phyloP scores from a whole-genome alignment of 106 monocot species.

The Iris macrosiphon region DNA sequence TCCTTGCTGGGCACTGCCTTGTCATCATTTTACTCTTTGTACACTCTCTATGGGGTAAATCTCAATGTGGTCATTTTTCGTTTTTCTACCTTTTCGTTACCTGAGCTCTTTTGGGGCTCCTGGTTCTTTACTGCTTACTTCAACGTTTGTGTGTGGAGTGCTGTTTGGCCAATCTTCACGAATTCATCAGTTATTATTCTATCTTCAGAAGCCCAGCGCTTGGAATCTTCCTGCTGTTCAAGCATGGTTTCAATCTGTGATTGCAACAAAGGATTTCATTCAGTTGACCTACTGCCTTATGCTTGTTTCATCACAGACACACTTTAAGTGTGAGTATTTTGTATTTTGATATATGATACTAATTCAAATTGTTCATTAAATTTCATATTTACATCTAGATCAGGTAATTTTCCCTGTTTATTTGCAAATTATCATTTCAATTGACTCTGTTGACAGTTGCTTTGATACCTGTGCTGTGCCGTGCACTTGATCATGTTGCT shows the following conservation, averaged over 20 bases:
- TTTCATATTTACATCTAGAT: background rate
- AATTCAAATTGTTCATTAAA: background rate
- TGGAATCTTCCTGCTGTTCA: constrained; percentile 66
- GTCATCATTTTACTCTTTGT: constrained; percentile 55
- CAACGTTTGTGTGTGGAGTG: background rate
- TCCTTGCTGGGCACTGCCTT: constrained; percentile 66
- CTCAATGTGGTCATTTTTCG: background rate
- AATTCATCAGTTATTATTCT: background rate
- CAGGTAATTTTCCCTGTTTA: background rate
- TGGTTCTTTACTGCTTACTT: background rate
- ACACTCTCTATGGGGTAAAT: constrained; percentile 56
- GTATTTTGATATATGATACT: background rate
- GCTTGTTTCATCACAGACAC: constrained; percentile 63
- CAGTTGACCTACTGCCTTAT: constrained; percentile 68
- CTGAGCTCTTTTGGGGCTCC: background rate
- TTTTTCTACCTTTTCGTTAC: background rate
- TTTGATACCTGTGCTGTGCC: constrained; percentile 76
- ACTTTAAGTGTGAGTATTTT: constrained; percentile 57
- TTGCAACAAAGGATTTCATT: constrained; percentile 72
- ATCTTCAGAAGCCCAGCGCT: constrained; percentile 60
- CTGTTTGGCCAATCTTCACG: background rate
- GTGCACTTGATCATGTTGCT: constrained; percentile 60
- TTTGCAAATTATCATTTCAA: background rate
- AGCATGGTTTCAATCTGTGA: constrained; percentile 55
- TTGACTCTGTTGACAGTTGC: constrained; percentile 35